phyloP scores from a whole-genome alignment of 2,329 filamentous ascomycete genomes.

The Pestalotiopsis sp. region DNA sequence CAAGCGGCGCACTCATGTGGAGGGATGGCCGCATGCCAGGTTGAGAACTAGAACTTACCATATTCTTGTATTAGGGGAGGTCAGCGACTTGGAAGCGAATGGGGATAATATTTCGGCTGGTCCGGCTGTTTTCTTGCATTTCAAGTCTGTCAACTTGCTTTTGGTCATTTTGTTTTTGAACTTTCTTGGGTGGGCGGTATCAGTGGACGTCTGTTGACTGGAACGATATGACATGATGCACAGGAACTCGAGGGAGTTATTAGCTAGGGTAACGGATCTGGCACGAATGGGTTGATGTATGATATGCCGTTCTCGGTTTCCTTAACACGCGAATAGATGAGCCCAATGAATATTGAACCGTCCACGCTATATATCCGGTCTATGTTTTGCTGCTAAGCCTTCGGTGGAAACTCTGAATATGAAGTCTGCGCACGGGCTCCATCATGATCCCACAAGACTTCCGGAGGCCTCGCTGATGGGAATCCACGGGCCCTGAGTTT shows the following conservation, averaged over 20 bases:
- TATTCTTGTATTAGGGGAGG: background rate
- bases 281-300: background rate
- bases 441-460: no score
- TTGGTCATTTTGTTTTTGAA: background rate
- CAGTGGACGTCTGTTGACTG: background rate
- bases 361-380: constrained; percentile 40
- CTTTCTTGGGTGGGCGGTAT: background rate
- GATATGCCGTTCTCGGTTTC: constrained; percentile 1
- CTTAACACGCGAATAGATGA: constrained; percentile 12
- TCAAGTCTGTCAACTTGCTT: constrained; percentile 3
- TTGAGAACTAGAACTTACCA: background rate
- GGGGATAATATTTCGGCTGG: constrained; percentile 21
- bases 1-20: background rate
- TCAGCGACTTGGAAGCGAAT: background rate
- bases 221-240: constrained; percentile 3
- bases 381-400: constrained; percentile 17
- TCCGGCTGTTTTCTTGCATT: constrained; percentile 20
- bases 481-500: no score
- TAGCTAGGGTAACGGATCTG: background rate
- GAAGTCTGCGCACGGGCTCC: no score
- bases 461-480: no score
- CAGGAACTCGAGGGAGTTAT: background rate
- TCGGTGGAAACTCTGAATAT: no score
- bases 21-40: background rate
- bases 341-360: constrained; percentile 34